phyloP scores from a whole-genome alignment of 495 filamentous ascomycete species.

The Lasiosphaeriaceae sp. region DNA sequence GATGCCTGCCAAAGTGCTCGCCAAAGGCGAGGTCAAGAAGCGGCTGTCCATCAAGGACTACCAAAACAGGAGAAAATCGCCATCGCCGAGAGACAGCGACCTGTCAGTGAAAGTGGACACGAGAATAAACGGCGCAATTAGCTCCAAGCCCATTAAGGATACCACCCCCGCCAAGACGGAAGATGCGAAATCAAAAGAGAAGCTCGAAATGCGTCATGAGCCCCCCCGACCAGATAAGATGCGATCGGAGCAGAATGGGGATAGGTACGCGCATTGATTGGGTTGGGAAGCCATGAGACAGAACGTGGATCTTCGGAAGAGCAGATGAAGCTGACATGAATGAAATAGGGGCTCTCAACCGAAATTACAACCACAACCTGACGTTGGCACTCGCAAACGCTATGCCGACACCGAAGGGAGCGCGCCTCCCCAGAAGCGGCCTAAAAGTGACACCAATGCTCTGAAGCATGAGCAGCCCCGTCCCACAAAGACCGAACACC shows the following conservation, averaged over 20 bases:
- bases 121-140: constrained; percentile 14
- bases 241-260: constrained; percentile 23
- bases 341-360: constrained; percentile 15
- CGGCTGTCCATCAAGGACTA: constrained; percentile 48
- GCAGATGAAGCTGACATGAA: constrained; percentile 13
- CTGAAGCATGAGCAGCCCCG: constrained; percentile 24
- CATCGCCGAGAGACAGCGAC: constrained; percentile 37
- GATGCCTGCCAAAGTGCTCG: constrained; percentile 21
- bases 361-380: constrained; percentile 16
- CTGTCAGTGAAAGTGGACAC: constrained; percentile 14
- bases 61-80: constrained; percentile 40
- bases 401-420: constrained; percentile 33
- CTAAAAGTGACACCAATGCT: constrained; percentile 27
- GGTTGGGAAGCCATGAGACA: neutral
- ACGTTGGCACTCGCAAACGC: constrained; percentile 37
- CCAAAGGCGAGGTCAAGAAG: constrained; percentile 39
- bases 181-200: constrained; percentile 21
- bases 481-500: constrained; percentile 21
- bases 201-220: constrained; percentile 22
- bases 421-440: constrained; percentile 33
- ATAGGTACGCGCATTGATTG: constrained; percentile 20
- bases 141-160: constrained; percentile 11
- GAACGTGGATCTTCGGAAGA: neutral
- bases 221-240: constrained; percentile 19
- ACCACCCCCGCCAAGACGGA: constrained; percentile 8